phyloP scores from a whole-genome alignment of 2,329 filamentous ascomycete species.

The Cercospora zeae-maydis region DNA sequence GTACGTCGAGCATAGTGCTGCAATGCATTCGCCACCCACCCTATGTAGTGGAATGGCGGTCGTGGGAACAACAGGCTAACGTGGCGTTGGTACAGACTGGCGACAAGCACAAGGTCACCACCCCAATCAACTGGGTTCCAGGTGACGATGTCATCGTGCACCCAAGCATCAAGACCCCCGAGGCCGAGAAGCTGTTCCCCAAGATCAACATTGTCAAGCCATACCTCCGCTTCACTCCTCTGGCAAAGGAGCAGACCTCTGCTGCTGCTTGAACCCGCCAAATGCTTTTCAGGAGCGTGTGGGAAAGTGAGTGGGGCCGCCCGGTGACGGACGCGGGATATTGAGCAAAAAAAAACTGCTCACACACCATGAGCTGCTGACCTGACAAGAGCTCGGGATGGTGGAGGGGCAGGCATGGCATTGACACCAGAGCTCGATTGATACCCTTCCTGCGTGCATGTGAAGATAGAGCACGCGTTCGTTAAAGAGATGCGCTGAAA shows the following conservation, averaged over 20 bases:
- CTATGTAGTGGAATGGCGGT: background rate
- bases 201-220: constrained; percentile 61
- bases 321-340: constrained; percentile 17
- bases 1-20: background rate
- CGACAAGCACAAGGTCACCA: constrained; percentile 59
- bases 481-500: constrained; percentile 3
- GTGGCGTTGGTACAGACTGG: constrained; percentile 39
- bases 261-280: constrained; percentile 39
- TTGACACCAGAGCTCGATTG: background rate
- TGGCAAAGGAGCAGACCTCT: constrained; percentile 56
- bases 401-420: background rate
- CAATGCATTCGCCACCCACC: background rate
- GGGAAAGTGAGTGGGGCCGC: constrained; percentile 26
- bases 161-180: constrained; percentile 55
- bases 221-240: constrained; percentile 58
- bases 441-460: constrained; percentile 4
- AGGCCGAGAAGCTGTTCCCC: constrained; percentile 58
- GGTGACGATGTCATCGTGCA: constrained; percentile 61
- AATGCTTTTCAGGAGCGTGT: constrained; percentile 25
- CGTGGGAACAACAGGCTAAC: background rate
- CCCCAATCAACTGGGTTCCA: constrained; percentile 60
- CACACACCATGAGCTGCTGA: background rate
- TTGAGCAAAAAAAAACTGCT: background rate
- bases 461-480: background rate
- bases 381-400: background rate